Evolutionary conservation across 2,329 filamentous ascomycete species (phyloP).

Genomic region (Plectosphaerella cucumerina): DNA sequence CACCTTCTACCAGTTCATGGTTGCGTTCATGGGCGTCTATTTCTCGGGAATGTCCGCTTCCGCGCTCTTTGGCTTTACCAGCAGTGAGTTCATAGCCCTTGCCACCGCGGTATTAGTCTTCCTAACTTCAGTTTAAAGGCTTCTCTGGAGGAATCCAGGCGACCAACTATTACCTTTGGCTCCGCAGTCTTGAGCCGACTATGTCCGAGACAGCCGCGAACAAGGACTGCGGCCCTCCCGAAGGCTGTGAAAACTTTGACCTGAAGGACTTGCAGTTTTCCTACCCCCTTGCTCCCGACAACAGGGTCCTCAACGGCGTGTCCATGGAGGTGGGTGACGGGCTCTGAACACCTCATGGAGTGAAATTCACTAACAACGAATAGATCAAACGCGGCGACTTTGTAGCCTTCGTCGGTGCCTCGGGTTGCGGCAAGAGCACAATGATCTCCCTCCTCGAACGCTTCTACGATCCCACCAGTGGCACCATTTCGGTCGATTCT

Average conservation of each 20-base stretch:
- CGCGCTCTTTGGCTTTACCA: constrained; percentile 5
- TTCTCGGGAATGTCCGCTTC: constrained; percentile 11
- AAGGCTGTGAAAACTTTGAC: neutral
- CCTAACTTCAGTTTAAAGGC: constrained; percentile 10
- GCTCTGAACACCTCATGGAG: neutral
- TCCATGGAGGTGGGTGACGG: neutral
- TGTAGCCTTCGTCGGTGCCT: constrained; percentile 52
- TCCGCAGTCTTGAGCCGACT: constrained; percentile 16
- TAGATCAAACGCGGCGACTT: constrained; percentile 41
- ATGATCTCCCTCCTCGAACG: constrained; percentile 48
- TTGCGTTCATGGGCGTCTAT: constrained; percentile 26
- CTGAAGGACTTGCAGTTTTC: neutral
- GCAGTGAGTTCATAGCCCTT: neutral
- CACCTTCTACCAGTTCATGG: constrained; percentile 13
- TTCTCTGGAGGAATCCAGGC: constrained; percentile 34
- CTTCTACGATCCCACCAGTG: constrained; percentile 15
- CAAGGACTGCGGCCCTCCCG: neutral
- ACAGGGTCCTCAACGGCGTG: neutral
- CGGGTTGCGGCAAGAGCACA: constrained; percentile 57
- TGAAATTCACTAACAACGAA: neutral
- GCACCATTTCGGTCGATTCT: constrained; percentile 3
- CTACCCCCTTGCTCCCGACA: neutral
- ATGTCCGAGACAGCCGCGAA: neutral
- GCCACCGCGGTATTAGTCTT: no score
- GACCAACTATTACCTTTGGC: constrained; percentile 32